Evolutionary conservation across 768 basidiomycete species (phyloP), one percentile per base, ranked within the genome.

Genomic region (Pisolithus tinctorius): DNA sequence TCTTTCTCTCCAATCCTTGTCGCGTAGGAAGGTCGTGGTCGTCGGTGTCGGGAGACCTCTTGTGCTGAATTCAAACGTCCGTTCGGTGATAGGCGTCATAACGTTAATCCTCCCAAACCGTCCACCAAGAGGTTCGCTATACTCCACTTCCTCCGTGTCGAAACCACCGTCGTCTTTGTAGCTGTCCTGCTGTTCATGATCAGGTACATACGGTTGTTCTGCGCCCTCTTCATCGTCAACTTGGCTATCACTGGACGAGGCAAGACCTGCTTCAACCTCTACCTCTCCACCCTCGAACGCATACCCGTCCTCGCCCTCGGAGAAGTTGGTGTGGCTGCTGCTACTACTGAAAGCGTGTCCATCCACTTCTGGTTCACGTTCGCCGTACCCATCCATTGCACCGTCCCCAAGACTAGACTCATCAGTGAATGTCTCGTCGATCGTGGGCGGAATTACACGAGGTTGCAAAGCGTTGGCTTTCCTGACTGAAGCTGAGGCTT

Each of bases 81-180:
- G 78, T 68, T 99, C 96, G 11, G 91, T 91, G 67, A 98, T 97
- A 3, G 96, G 95, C 8, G 95, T 98, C 93, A 99, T 93, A 50
- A 94, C 84, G 62, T 88, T 84, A 69, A 97, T 88, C 52, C 79
- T 75, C 34, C 86, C 88, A 62, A 89, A 87, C 26, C 88, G 80
- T 16, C 88, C 84, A 14, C 84, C 86, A 47, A 85, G 72, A 27
- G 86, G 84, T 16, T 65, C 65, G 34, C 58, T 61, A 47, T 68
- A 63, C 4, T 68, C 64, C 16, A 60, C 63, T 11, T 62, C 59
- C 36, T 54, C 66, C n/a, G 49, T 56, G 31, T 64, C 63, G 2
- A 42, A 45, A 36, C 52, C 50, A 11, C 26, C 57, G 1, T 73
- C 71, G 38, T 58, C 61, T 44, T 26, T 60, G 53, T 60, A 55